A percentile compares a stretch with the other conserved stretches of the same genome.
phyloP scores from a whole-genome alignment of 2,329 filamentous ascomycete genomes.

The Dactylellina cionopaga region DNA sequence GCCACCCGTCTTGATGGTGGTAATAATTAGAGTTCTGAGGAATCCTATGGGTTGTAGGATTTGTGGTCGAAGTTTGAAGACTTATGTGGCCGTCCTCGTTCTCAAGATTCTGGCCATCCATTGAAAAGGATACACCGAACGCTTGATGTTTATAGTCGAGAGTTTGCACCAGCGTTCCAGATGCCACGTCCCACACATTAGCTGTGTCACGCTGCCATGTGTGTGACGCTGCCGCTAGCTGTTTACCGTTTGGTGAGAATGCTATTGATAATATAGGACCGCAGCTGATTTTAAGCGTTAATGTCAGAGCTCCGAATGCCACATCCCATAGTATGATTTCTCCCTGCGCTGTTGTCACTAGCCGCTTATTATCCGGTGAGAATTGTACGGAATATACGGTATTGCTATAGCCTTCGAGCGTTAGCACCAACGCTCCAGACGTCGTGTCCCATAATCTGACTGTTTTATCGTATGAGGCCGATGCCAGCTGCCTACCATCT shows the following conservation, averaged over 20 bases:
- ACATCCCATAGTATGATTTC: background rate
- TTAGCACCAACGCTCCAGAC: background rate
- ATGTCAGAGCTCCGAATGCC: background rate
- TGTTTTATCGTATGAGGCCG: background rate
- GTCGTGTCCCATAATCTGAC: background rate
- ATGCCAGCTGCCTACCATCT: background rate
- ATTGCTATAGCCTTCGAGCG: too few species aligned
- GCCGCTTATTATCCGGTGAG: conserved; percentile 52
- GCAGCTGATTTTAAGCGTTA: background rate
- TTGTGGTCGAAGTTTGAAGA: too few species aligned
- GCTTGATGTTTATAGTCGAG: too few species aligned
- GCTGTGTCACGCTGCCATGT: too few species aligned
- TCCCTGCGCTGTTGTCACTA: background rate
- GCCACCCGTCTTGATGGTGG: too few species aligned
- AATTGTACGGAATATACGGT: background rate
- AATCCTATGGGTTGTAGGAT: too few species aligned
- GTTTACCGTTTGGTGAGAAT: background rate
- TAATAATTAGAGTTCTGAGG: too few species aligned
- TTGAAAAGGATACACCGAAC: too few species aligned
- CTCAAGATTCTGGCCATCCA: too few species aligned
- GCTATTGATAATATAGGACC: background rate
- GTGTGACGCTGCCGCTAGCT: background rate
- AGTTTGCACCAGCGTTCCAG: too few species aligned
- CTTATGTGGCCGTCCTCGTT: too few species aligned
- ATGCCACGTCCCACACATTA: background rate